These are phyloP conservation scores for Starmera pachycereana DNA, from an alignment of 805 yeast species.

Conservation along the genomic window DNA sequence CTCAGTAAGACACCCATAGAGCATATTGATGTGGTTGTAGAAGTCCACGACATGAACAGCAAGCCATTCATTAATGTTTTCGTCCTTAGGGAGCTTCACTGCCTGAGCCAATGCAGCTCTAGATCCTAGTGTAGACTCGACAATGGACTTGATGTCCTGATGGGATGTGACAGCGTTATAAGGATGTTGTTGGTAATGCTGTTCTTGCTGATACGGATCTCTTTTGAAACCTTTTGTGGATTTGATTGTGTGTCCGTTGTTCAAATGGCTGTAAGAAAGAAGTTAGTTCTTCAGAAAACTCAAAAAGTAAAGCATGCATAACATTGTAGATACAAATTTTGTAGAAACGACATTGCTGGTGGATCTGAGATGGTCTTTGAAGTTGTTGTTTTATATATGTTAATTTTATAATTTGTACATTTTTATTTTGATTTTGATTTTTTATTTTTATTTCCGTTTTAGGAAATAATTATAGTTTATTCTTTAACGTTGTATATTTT, in stretches of 20 bases:
- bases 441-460: too few relatives aligned
- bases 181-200: conserved; percentile 14
- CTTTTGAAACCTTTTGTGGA: conserved; percentile 37
- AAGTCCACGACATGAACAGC: conserved; percentile 98
- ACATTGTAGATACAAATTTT: conserved; percentile 20
- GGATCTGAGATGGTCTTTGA: neutral
- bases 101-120: conserved; percentile 88
- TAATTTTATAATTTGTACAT: too few relatives aligned
- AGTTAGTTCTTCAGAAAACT: too few relatives aligned
- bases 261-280: conserved; percentile 22
- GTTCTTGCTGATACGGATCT: conserved; percentile 12
- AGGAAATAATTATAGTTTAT: too few relatives aligned
- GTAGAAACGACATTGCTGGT: conserved; percentile 19
- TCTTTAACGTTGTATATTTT: too few relatives aligned
- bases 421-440: too few relatives aligned
- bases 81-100: conserved; percentile 87
- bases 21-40: conserved; percentile 92
- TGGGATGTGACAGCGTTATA: conserved; percentile 41
- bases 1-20: conserved; percentile 91
- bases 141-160: conserved; percentile 73
- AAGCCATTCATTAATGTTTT: conserved; percentile 86
- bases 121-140: conserved; percentile 91
- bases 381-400: too few relatives aligned
- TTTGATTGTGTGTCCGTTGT: conserved; percentile 36
- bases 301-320: too few relatives aligned